Conservation (phyloP, 2,329 filamentous ascomycete species). For the Neoscytalidium dimidiatum region DNA sequence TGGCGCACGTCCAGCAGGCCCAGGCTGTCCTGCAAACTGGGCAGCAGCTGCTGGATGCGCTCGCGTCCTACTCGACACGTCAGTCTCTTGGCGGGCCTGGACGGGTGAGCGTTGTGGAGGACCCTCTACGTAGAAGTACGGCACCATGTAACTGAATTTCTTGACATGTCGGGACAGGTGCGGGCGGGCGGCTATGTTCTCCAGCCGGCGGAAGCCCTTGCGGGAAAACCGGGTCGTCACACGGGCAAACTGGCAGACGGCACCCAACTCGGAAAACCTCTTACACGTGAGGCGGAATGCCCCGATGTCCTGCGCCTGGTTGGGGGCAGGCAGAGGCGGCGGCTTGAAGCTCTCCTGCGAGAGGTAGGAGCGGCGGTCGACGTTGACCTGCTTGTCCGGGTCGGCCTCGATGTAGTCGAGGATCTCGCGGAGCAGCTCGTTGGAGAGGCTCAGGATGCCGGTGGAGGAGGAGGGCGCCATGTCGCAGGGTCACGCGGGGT, state of each 20-base stretch:
- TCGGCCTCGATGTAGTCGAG: conserved; percentile 56
- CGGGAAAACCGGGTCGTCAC: conserved; percentile 55
- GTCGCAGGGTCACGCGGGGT: conserved; percentile 30
- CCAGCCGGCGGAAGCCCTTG: conserved; percentile 51
- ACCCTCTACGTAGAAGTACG: conserved; percentile 60
- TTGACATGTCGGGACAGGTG: conserved; percentile 57
- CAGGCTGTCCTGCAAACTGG: conserved; percentile 37
- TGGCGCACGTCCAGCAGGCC: conserved; percentile 41
- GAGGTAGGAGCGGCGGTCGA: conserved; percentile 53
- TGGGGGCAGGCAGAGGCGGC: conserved; percentile 43
- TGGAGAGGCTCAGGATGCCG: conserved; percentile 43
- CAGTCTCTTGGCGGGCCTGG: conserved; percentile 28
- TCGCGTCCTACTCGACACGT: conserved; percentile 35
- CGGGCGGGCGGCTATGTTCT: conserved; percentile 50
- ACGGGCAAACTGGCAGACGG: conserved; percentile 53
- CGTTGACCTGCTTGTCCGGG: conserved; percentile 51
- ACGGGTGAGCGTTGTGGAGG: conserved; percentile 26
- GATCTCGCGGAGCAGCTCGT: conserved; percentile 53
- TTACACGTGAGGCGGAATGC: conserved; percentile 52
- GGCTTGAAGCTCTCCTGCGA: conserved; percentile 55
- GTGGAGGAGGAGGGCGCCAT: conserved; percentile 29
- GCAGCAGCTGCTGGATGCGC: conserved; percentile 42
- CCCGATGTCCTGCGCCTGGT: conserved; percentile 48
- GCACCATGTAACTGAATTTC: conserved; percentile 63
- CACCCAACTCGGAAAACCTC: conserved; percentile 53